Evolutionary conservation across 2,329 filamentous ascomycete species (phyloP).

Genomic region (Claviceps pazoutovae): DNA sequence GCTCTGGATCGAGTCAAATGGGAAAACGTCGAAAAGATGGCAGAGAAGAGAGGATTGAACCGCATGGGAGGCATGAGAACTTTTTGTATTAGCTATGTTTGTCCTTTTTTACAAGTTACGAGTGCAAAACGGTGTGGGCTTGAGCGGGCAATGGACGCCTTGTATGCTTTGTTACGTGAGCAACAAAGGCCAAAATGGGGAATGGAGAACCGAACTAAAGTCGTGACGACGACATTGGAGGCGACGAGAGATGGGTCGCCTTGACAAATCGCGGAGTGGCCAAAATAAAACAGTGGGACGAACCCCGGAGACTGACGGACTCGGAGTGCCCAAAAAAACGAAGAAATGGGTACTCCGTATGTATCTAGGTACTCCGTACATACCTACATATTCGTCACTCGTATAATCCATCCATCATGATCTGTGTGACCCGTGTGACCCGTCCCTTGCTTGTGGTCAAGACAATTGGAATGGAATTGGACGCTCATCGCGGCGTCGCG

Average conservation of each 20-base stretch:
- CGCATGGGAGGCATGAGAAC: slow-evolving; percentile 28
- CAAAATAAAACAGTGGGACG: neutral
- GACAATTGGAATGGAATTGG: no score
- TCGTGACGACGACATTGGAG: neutral
- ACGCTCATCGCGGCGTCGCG: no score
- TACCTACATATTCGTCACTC: no score
- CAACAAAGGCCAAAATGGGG: neutral
- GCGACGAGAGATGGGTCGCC: neutral
- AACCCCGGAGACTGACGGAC: neutral
- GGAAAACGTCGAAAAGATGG: slow-evolving; percentile 33
- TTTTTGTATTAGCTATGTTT: neutral
- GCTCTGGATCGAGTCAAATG: slow-evolving; percentile 24
- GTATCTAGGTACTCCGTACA: no score
- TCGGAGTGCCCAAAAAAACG: slow-evolving; percentile 7
- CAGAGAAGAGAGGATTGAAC: slow-evolving; percentile 33
- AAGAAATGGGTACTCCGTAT: neutral
- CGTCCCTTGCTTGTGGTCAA: no score
- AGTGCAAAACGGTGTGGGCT: neutral
- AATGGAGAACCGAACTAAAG: neutral
- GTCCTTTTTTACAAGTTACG: neutral
- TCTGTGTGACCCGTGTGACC: no score
- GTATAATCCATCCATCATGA: no score
- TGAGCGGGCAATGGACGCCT: neutral
- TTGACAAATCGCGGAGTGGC: slow-evolving; percentile 6
- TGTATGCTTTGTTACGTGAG: neutral